phyloP scores from a whole-genome alignment of 2,329 filamentous ascomycete species.

The Fusarium dlaminii region DNA sequence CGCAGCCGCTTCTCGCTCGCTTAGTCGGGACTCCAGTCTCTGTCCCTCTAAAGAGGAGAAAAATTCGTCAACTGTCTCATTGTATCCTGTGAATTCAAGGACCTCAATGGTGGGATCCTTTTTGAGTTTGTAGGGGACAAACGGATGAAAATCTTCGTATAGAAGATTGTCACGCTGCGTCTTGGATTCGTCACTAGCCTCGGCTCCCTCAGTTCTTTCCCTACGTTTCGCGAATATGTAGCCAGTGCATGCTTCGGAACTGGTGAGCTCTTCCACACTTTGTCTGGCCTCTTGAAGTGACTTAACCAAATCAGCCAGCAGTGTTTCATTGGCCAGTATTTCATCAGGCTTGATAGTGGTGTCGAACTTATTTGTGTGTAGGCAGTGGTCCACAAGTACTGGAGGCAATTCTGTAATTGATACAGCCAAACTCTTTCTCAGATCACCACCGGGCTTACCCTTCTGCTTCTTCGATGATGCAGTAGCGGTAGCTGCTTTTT shows the following conservation, averaged over 20 bases:
- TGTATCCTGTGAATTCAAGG: conserved; percentile 84
- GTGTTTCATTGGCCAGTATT: conserved; percentile 71
- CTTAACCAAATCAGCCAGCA: conserved; percentile 73
- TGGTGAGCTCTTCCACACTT: conserved; percentile 75
- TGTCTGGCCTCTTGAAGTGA: conserved; percentile 76
- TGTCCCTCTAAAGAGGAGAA: conserved; percentile 97
- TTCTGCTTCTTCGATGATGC: conserved; percentile 70
- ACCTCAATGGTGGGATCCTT: conserved; percentile 72
- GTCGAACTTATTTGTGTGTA: conserved; percentile 77
- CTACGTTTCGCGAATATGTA: conserved; percentile 85
- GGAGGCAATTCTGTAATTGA: conserved; percentile 91
- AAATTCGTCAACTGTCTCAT: conserved; percentile 94
- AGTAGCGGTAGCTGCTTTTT: conserved; percentile 63
- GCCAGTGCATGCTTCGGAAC: conserved; percentile 73
- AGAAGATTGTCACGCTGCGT: conserved; percentile 63
- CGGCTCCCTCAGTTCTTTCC: conserved; percentile 30
- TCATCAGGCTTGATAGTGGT: conserved; percentile 72
- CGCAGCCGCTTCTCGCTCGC: conserved; percentile 83
- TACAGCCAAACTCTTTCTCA: conserved; percentile 82
- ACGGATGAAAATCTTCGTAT: conserved; percentile 97
- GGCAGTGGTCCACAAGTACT: conserved; percentile 85
- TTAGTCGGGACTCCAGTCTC: conserved; percentile 83
- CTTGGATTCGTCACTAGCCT: conserved; percentile 47
- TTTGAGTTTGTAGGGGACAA: conserved; percentile 82
- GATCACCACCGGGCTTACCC: conserved; percentile 76